Base-by-base conservation (phyloP, 2,329 filamentous ascomycete genomes). In the Diaporthe vexans region DNA sequence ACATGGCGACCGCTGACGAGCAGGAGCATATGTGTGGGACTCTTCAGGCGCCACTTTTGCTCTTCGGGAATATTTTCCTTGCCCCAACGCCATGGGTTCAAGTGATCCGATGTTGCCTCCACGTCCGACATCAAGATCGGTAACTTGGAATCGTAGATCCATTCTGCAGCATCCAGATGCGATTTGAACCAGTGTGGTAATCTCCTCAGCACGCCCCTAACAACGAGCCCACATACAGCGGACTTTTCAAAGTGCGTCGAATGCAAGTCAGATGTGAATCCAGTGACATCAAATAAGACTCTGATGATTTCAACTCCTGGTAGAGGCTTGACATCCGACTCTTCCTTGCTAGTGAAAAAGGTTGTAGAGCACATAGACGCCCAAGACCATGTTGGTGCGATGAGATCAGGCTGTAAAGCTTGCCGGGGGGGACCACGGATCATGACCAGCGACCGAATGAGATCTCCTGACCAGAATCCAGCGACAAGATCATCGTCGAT, bases 331-430 rank as follows among this genome's bases (percentile, higher is more conserved):
- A 67, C 10, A 10, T 19, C 9, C 21, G 46, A 13, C 40, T 43
- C 40, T 3, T 43, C 40, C 15, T 43, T 15, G 40, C 40, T 43
- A 19, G 15, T 13, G 40, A 43, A 17, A 13, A 17, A 43, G 13
- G 40, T 15, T 19, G 40, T 43, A 43, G 40, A 43, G 40, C 40
- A 43, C 40, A 26, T 19, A 13, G 46, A 52, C 4, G 48, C 46
- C 63, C 63, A 67, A 21, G 63, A 67, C 63, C 63, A 67, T 5
- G 63, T 52, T 6, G 63, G 63, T 15, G 46, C 46, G 11, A 67
- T 15, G 9, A 37, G 21, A 6, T 52, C 46, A 13, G n/a, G n/a
- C 48, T 52, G 48, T 11, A 52, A 26, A 4, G n/a, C n/a, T 26
- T 4, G 4, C 48, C 48, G 48, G n/a, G n/a, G 3, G 48, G 48